Evolutionary conservation across 2,329 filamentous ascomycete genomes (phyloP).

Genomic region (Lecanicillium sp.): DNA sequence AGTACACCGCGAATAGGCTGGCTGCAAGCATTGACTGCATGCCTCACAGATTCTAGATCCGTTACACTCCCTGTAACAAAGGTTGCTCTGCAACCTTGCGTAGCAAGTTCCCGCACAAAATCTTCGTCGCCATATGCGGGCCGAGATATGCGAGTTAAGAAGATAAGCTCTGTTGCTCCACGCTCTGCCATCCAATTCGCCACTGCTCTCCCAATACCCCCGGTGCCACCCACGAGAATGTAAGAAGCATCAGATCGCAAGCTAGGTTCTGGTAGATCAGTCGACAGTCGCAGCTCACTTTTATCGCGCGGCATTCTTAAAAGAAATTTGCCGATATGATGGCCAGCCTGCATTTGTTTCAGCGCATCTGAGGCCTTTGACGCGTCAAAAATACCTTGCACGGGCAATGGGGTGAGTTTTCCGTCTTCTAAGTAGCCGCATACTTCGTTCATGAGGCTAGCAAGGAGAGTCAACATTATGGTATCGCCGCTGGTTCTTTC

Average conservation of each 20-base stretch:
- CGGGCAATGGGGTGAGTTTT: conserved; percentile 4
- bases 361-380: conserved; percentile 12
- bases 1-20: conserved; percentile 20
- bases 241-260: conserved; percentile 11
- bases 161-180: conserved; percentile 20
- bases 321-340: conserved; percentile 14
- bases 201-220: conserved; percentile 13
- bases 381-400: conserved; percentile 9
- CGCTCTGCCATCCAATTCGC: conserved; percentile 11
- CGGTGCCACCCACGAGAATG: conserved; percentile 14
- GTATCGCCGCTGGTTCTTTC: neutral
- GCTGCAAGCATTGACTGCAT: conserved; percentile 5
- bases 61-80: conserved; percentile 22
- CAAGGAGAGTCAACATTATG: neutral
- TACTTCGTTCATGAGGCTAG: neutral
- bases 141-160: conserved; percentile 9
- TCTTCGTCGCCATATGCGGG: conserved; percentile 1
- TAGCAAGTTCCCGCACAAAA: conserved; percentile 11
- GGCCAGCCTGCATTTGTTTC: conserved; percentile 12
- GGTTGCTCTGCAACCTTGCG: conserved; percentile 10
- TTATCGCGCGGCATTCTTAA: conserved; percentile 10
- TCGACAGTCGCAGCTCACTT: neutral
- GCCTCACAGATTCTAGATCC: conserved; percentile 14
- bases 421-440: neutral
- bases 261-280: too few relatives aligned